phyloP scores from a whole-genome alignment of 495 filamentous ascomycete genomes.

The Penicillium odoratum region DNA sequence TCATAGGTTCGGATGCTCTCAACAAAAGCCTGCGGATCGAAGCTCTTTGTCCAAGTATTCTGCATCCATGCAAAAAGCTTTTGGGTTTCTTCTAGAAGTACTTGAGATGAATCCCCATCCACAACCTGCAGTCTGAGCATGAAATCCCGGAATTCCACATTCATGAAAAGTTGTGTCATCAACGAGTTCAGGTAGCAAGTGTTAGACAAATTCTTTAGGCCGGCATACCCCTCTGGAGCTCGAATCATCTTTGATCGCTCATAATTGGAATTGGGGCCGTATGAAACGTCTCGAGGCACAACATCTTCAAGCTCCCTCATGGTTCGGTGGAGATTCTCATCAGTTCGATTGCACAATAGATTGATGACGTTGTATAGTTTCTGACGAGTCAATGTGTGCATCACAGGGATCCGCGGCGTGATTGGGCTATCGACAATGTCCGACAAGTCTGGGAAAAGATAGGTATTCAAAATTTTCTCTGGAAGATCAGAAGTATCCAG shows the following conservation, averaged over 20 bases:
- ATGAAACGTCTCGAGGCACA: conserved; percentile 44
- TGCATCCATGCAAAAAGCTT: conserved; percentile 85
- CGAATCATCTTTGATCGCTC: conserved; percentile 69
- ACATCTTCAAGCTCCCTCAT: conserved; percentile 56
- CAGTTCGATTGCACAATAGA: conserved; percentile 54
- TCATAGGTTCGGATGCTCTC: conserved; percentile 79
- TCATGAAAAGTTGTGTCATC: conserved; percentile 97
- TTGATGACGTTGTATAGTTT: conserved; percentile 65
- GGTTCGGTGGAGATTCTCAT: conserved; percentile 49
- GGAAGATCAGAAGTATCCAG: conserved; percentile 54
- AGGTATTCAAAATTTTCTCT: conserved; percentile 61
- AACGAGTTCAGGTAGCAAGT: conserved; percentile 98
- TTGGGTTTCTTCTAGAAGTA: conserved; percentile 73
- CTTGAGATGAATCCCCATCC: conserved; percentile 58
- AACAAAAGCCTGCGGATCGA: conserved; percentile 74
- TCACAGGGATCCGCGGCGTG: conserved; percentile 44
- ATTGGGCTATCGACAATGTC: conserved; percentile 15
- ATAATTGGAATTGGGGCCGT: conserved; percentile 47
- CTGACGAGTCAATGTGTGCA: conserved; percentile 57
- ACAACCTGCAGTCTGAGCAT: conserved; percentile 64
- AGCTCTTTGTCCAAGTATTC: conserved; percentile 66
- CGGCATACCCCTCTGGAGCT: conserved; percentile 75
- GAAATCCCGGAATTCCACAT: conserved; percentile 81
- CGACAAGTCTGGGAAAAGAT: conserved; percentile 67
- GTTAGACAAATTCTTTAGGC: conserved; percentile 86